These are phyloP conservation scores for Ilyonectria destructans DNA, from an alignment of 2,329 filamentous ascomycete genomes.

Conservation along the genomic window DNA sequence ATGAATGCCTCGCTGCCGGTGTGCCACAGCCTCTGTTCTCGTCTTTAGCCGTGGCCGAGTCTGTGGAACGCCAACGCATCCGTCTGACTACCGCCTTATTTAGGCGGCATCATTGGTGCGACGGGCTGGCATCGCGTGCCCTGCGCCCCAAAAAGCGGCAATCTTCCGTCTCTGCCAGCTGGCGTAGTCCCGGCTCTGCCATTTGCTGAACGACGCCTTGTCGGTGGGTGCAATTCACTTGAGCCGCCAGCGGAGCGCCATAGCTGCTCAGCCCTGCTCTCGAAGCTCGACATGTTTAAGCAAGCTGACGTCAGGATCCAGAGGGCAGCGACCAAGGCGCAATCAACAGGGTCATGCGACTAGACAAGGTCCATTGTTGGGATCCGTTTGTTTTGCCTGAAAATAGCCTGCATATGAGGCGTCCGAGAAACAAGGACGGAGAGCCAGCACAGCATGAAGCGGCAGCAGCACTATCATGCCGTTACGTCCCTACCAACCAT, in stretches of 20 bases:
- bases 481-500: background rate
- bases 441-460: background rate
- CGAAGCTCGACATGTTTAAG: constrained; percentile 13
- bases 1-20: background rate
- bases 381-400: background rate
- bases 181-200: constrained; percentile 1
- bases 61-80: constrained; percentile 28
- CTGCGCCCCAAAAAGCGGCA: constrained; percentile 12
- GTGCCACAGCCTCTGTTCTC: background rate
- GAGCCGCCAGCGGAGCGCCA: background rate
- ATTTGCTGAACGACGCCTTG: constrained; percentile 4
- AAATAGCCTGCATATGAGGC: background rate
- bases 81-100: constrained; percentile 8
- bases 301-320: constrained; percentile 17
- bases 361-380: background rate
- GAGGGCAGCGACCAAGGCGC: background rate
- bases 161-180: constrained; percentile 6
- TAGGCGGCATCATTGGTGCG: constrained; percentile 11
- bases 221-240: background rate
- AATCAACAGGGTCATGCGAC: background rate
- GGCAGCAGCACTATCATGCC: background rate
- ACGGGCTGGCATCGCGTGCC: constrained; percentile 15
- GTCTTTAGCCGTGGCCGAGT: constrained; percentile 19
- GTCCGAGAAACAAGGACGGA: background rate
- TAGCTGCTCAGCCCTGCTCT: background rate